phyloP scores from a whole-genome alignment of 176 grass and related monocot species.

The Sorghum bicolor region Sorghum_bicolor_NCBIv3 NC_012879.2:48073001-48073500 shows the following conservation, averaged over 20 bases:
- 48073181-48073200: neutral
- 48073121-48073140: neutral
- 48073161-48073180: neutral
- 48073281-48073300: neutral
- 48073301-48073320: neutral
- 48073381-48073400: neutral
- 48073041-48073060: too few species aligned
- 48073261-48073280: neutral
- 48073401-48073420: neutral
- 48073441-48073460: neutral
- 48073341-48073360: neutral
- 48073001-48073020: too few species aligned
- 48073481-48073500: conserved; percentile 35
- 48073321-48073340: neutral
- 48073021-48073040: too few species aligned
- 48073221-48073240: neutral
- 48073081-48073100: too few species aligned
- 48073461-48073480: neutral
- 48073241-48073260: neutral
- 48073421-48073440: neutral
- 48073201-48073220: neutral
- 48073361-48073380: too few species aligned
- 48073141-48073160: neutral
- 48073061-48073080: too few species aligned
- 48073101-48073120: neutral